These are phyloP conservation scores for Monosporascus sp. DNA, from an alignment of 2,329 filamentous ascomycete genomes.

Conservation along the genomic window DNA sequence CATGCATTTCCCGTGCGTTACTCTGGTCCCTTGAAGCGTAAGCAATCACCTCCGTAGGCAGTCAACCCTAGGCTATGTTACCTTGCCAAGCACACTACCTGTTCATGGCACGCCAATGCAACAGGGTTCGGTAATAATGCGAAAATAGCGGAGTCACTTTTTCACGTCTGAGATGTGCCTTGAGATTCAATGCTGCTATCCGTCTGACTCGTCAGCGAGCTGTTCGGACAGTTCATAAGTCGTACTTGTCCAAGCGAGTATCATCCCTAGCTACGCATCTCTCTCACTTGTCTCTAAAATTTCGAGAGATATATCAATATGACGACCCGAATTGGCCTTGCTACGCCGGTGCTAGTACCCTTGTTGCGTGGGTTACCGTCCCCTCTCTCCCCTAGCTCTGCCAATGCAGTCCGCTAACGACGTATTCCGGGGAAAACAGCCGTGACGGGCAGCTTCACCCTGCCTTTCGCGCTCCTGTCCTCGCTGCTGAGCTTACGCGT, in stretches of 20 bases:
- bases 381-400: not conserved
- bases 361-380: conserved; percentile 13
- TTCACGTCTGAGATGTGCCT: too few species aligned
- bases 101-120: not conserved
- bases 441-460: conserved; percentile 25
- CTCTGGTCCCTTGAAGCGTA: not conserved
- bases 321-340: conserved; percentile 11
- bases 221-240: not conserved
- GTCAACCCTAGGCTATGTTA: not conserved
- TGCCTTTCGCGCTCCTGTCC: conserved; percentile 28
- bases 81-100: not conserved
- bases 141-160: too few species aligned
- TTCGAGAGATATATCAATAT: conserved; percentile 1
- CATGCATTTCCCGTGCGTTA: not conserved
- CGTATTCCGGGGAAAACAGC: conserved; percentile 10
- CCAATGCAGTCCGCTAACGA: not conserved
- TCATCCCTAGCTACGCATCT: not conserved
- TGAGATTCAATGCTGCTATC: too few species aligned
- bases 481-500: conserved; percentile 23
- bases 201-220: not conserved
- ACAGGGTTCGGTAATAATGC: too few species aligned
- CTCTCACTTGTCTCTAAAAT: not conserved
- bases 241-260: not conserved
- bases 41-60: not conserved
- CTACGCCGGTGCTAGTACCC: conserved; percentile 11